Base-by-base conservation (phyloP, 2,329 filamentous ascomycete genomes). In the Aspergillus latus region DNA sequence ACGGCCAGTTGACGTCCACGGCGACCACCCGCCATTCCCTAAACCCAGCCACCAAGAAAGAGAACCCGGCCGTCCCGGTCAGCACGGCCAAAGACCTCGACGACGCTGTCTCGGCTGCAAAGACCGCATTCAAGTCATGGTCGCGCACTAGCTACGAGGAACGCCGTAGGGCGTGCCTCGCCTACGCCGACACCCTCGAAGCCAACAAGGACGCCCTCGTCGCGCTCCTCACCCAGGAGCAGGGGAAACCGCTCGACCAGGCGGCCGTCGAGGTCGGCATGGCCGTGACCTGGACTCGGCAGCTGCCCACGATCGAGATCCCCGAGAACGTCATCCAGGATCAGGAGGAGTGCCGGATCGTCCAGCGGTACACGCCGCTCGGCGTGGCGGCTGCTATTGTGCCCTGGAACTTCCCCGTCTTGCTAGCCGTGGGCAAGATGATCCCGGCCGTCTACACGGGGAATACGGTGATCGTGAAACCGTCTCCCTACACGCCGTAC, bases 401-500 rank as follows among this genome's bases (percentile, higher is more conserved):
- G 26, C 83, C 83, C 1, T 86, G 84, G 84, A 86, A 86, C 66
- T 86, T 69, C 59, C 74, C 76, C 3, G 57, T 75, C 9, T 49
- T 72, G 16, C 58, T 77, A 16, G 74, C 76, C 10, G 75, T 77
- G 50, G 72, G 80, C 46, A 86, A 86, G 67, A 75, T 82, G 36
- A 73, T 71, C 4, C 73, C 78, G 0, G 75, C 80, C 0, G 67
- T 84, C 3, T 67, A 82, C 26, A 81, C 81, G 0, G 81, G 80
- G 29, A 82, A 82, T 65, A 71, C 74, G n/a, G 71, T 84, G 16
- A 83, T 85, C 61, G 76, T 85, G 59, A 73, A 74, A 52, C 82
- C 84, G 0, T 85, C 83, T 0, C 69, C 69, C 0, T 72, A 65
- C 32, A 71, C 84, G 76, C 39, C 85, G 77, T 72, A 85, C 80